Base-by-base conservation (phyloP, 768 basidiomycete genomes). In the Ramaria rubella region DNA sequence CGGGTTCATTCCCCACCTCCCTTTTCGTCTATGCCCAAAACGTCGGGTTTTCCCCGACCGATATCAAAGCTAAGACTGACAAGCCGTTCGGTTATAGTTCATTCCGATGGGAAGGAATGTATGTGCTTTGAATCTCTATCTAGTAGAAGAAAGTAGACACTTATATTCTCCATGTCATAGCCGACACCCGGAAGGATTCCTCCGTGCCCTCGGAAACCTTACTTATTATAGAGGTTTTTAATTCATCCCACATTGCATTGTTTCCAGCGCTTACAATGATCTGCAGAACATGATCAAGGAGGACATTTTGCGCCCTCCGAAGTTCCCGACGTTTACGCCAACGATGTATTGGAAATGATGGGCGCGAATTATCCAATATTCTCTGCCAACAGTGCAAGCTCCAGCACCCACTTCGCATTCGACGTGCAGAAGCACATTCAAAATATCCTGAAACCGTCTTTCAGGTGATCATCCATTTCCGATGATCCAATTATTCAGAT, bases 1-100 rank as follows among this genome's bases (percentile, higher is more conserved):
- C 66, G 24, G 23, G 49, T 12, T 55, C 65, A 4, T 62, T 66
- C 61, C 51, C 46, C 3, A 63, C 64, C 3, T 60, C 66, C 24
- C 55, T 52, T 2, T 58, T 62, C 48, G 45, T 59, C 19, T 68
- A 68, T 43, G 27, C 24, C 19, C 52, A 65, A 34, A 65, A 63
- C 36, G 8, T 29, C 12, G 50, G 26, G 11, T 27, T 30, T 19
- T 40, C 40, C 17, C 49, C 50, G 21, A n/a, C 15, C 17, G 33
- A 33, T 21, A 17, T 36, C 7, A 58, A 58, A 36, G 19, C 40
- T 9, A 33, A 14, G 5, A 44, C 27, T 8, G 3, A 19, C 14
- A 51, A 49, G 21, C 56, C 56, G 4, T 26, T 57, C 17, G 56
- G 56, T n/a, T 50, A 57, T 40, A 24, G 48, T 26, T n/a, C 38